A percentile compares a stretch with the other conserved stretches of the same genome.
Evolutionary conservation across 495 filamentous ascomycete genomes (phyloP).

Genomic region (Gamarada debralockiae): DNA sequence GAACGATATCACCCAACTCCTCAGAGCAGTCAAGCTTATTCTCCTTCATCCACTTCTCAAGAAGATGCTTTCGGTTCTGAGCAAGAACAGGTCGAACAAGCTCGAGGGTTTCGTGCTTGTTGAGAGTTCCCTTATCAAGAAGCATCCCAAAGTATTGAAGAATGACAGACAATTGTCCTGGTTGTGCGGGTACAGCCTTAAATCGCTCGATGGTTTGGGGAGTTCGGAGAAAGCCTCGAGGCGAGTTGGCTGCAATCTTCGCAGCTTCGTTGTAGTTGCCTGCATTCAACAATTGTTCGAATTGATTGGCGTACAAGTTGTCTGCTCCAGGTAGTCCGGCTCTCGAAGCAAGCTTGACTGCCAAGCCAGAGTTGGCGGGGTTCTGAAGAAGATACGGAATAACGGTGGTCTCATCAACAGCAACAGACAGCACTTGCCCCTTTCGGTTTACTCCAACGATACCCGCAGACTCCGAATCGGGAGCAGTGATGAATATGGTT

Average conservation of each 20-base stretch:
- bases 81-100: constrained; percentile 87
- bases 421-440: constrained; percentile 92
- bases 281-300: constrained; percentile 73
- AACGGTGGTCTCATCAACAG: constrained; percentile 83
- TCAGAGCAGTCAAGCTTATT: constrained; percentile 94
- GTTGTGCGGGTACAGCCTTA: constrained; percentile 72
- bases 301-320: constrained; percentile 88
- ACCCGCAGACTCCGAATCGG: constrained; percentile 78
- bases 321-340: constrained; percentile 94
- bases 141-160: constrained; percentile 98
- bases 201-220: constrained; percentile 92
- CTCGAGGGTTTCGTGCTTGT: constrained; percentile 90
- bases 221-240: constrained; percentile 90
- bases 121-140: constrained; percentile 89
- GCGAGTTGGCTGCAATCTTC: constrained; percentile 94
- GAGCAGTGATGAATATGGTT: constrained; percentile 92
- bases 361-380: constrained; percentile 84
- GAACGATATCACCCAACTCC: constrained; percentile 90
- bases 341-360: constrained; percentile 91
- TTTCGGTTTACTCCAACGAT: constrained; percentile 88
- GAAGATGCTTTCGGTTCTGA: constrained; percentile 89
- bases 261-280: constrained; percentile 84
- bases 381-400: constrained; percentile 94
- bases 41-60: constrained; percentile 97
- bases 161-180: constrained; percentile 82